These are phyloP conservation scores for Blastocladiella emersonii DNA, from an alignment of 371 early-diverging fungal species.

Conservation along the genomic window DNA sequence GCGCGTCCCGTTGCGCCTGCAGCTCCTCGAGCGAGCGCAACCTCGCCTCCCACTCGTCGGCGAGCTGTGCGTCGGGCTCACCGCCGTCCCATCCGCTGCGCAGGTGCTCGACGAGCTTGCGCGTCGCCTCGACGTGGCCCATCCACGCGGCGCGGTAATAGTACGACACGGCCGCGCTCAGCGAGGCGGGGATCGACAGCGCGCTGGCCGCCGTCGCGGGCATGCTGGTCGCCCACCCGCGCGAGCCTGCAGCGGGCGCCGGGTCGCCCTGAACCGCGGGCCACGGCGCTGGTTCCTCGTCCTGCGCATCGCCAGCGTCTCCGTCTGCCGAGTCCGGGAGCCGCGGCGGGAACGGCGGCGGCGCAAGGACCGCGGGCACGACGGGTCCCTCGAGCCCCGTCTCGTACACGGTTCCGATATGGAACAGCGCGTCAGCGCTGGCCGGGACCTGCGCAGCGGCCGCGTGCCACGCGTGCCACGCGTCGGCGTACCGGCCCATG, in stretches of 20 bases:
- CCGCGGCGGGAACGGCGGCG: neutral
- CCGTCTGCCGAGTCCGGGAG: too few species aligned
- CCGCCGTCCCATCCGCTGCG: neutral
- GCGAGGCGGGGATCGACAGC: neutral
- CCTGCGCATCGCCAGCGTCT: neutral
- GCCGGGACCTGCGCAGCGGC: neutral
- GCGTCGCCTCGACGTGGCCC: neutral
- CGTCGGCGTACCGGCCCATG: neutral
- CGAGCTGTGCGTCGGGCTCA: neutral
- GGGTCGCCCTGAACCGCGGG: neutral
- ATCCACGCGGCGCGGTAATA: neutral
- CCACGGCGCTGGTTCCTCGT: neutral
- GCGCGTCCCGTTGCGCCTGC: neutral
- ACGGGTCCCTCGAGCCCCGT: neutral
- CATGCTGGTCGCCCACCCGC: too few species aligned
- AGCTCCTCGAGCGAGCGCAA: neutral
- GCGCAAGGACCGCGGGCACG: neutral
- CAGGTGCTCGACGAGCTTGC: neutral
- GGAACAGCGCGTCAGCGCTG: neutral
- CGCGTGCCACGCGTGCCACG: neutral
- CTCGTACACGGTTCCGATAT: neutral
- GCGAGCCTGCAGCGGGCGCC: too few species aligned
- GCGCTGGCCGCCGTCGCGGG: neutral
- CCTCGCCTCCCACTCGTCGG: neutral
- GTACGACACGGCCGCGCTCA: neutral